Evolutionary conservation across 495 filamentous ascomycete genomes (phyloP), one percentile per base, ranked within the genome.

Genomic region (Talaromyces trachyspermus): DNA sequence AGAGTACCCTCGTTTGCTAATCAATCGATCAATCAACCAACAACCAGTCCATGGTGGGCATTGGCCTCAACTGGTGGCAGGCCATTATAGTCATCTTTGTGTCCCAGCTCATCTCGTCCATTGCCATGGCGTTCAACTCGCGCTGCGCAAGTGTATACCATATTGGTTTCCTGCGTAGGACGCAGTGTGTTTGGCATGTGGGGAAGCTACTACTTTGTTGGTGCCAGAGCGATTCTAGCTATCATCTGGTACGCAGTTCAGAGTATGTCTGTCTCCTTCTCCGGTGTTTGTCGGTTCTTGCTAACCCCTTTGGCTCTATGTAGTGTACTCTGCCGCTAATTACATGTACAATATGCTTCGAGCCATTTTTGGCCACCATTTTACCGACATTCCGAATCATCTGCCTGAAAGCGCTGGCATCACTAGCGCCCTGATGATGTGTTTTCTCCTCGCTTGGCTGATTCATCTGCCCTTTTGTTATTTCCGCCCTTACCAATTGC

Each of bases 211-310:
- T 75, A 82, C 54, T 65, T 69, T 30, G 77, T 81, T 29, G 63
- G 79, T 10, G 77, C 75, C 2, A 66, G 79, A 33, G 69, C 69
- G 8, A 70, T 81, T 49, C 62, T 81, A 12, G 78, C 77, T 22
- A 69, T 81, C 63, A 79, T 82, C 54, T 83, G 79, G 78, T 72
- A 80, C 20, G 75, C 74, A 32, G 78, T 83, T 42, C 72, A 80
- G 57, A 67, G 74, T 22, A 71, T 56, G 60, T 51, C 14, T 14
- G 3, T 42, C 20, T 15, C 25, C n/a, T n/a, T 10, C 18, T 33
- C 10, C 23, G 8, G 4, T n/a, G 24, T 10, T 2, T n/a, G 36
- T 23, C 20, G 9, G 3, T 15, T 6, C 37, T 33, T 43, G 29
- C 46, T 41, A 25, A 41, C 15, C 5, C 8, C 0, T 32, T 3